Conservation (phyloP, 257 asterid species). For the Leptodermis oblonga region DNA sequence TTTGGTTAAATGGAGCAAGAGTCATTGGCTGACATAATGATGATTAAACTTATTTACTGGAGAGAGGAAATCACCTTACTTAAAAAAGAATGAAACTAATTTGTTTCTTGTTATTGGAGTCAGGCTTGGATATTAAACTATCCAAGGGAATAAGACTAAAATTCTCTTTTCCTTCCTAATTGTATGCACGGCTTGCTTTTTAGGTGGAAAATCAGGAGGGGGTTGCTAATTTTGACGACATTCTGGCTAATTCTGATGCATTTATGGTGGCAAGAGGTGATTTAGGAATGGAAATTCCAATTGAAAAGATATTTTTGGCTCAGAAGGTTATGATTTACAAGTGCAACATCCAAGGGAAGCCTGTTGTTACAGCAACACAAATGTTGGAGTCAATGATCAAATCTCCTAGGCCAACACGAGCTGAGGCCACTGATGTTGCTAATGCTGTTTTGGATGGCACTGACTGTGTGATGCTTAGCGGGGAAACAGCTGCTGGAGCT, state of each 20-base stretch:
- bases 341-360: slow-evolving; percentile 87
- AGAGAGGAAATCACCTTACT: not conserved
- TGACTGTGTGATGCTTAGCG: slow-evolving; percentile 90
- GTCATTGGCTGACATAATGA: not conserved
- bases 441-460: slow-evolving; percentile 92
- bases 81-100: not conserved
- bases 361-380: slow-evolving; percentile 90
- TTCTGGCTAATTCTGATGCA: slow-evolving; percentile 77
- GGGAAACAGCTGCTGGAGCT: slow-evolving; percentile 96
- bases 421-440: slow-evolving; percentile 91
- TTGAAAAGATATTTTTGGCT: slow-evolving; percentile 80
- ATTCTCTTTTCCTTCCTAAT: not conserved
- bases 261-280: slow-evolving; percentile 95
- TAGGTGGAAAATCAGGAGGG: slow-evolving; percentile 96
- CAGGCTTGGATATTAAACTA: not conserved
- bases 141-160: not conserved
- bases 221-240: slow-evolving; percentile 84
- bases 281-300: slow-evolving; percentile 88
- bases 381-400: slow-evolving; percentile 93
- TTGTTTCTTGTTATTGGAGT: not conserved
- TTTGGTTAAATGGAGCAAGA: not conserved
- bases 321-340: slow-evolving; percentile 90
- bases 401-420: slow-evolving; percentile 90
- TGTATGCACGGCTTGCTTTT: not conserved
- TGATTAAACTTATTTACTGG: not conserved